phyloP scores from a whole-genome alignment of 1,139 yeast genomes.

The Candida sp. region DNA sequence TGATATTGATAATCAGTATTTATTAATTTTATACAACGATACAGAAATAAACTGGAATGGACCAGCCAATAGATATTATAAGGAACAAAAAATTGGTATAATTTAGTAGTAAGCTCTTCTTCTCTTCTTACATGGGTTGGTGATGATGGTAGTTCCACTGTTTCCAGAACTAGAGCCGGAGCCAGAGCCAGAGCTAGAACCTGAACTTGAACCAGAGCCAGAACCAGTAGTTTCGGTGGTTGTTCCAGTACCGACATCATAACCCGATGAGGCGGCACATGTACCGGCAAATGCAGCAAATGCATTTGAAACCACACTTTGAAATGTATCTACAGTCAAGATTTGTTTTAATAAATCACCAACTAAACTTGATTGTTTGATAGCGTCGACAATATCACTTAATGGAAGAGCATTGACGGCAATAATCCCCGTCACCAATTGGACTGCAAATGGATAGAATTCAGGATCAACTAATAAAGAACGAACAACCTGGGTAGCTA shows the following conservation, averaged over 20 bases:
- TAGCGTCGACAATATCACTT: conserved; percentile 25
- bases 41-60: not conserved
- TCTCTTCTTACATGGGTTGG: conserved; percentile 33
- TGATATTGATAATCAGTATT: not conserved
- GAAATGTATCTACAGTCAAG: conserved; percentile 30
- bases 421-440: conserved; percentile 30
- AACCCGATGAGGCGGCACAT: conserved; percentile 17
- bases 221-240: conserved; percentile 8
- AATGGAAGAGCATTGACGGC: conserved; percentile 27
- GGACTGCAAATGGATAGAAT: conserved; percentile 36
- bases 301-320: conserved; percentile 37
- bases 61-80: not conserved
- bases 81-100: not conserved
- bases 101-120: conserved; percentile 11
- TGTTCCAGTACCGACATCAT: conserved; percentile 9
- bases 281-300: conserved; percentile 42
- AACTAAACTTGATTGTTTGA: conserved; percentile 34
- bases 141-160: conserved; percentile 9
- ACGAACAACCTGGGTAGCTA: conserved; percentile 39
- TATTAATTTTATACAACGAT: not conserved
- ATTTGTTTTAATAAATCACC: conserved; percentile 33
- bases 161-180: conserved; percentile 9
- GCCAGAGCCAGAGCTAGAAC: conserved; percentile 12
- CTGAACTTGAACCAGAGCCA: conserved; percentile 9
- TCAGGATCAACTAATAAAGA: conserved; percentile 36